Evolutionary conservation across 306 rosid genomes (phyloP).

Genomic region (Lagenaria siceraria): DNA sequence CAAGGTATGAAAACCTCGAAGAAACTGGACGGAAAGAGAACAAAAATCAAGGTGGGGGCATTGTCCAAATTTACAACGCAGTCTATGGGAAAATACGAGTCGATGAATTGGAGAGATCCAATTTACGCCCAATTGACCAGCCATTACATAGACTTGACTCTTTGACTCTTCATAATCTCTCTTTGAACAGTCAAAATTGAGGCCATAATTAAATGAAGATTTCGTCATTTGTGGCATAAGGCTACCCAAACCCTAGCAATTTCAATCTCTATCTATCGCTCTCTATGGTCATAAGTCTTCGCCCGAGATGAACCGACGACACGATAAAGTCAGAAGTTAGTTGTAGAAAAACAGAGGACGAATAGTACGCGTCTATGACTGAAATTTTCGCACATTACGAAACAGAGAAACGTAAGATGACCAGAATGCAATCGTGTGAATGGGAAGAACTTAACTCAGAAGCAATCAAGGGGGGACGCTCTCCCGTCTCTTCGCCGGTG

Average conservation of each 20-base stretch:
- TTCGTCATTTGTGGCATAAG: neutral
- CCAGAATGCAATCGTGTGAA: neutral
- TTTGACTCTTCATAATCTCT: neutral
- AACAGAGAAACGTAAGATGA: neutral
- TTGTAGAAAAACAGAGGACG: neutral
- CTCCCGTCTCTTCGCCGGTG: neutral
- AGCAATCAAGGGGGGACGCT: neutral
- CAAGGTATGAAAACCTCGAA: neutral
- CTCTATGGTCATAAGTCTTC: neutral
- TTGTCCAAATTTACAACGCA: neutral
- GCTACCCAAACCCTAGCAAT: neutral
- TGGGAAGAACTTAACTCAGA: neutral
- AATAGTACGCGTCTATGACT: neutral
- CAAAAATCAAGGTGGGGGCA: neutral
- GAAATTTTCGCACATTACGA: neutral
- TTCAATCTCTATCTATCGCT: neutral
- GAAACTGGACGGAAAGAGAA: neutral
- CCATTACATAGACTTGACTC: conserved; percentile 11
- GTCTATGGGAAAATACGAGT: neutral
- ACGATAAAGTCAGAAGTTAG: neutral
- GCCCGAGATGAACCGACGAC: neutral
- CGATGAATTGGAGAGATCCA: neutral
- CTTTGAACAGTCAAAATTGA: conserved; percentile 10
- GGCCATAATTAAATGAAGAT: neutral
- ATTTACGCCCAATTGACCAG: conserved; percentile 8